Percentiles rank a stretch among this genome's conserved stretches.
Conservation (phyloP, 177 flowering plant species). For the Vitis hybrid region DNA sequence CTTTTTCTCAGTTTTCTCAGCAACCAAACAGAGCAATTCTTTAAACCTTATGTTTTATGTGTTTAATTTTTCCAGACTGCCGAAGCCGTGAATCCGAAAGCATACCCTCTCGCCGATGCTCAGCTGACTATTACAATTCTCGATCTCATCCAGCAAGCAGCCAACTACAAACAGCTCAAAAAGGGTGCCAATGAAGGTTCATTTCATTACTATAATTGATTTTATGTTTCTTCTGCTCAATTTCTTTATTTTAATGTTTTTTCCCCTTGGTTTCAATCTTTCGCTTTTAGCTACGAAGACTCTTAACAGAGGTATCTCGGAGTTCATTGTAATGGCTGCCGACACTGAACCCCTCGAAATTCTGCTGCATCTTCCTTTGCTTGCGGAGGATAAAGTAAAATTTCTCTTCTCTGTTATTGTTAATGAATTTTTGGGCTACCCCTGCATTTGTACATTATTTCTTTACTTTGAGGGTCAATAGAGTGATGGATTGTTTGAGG, state of each 20-base stretch:
- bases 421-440: too few relatives aligned
- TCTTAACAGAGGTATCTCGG: constrained; percentile 80
- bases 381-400: constrained; percentile 83
- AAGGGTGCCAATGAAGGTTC: constrained; percentile 88
- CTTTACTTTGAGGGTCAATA: too few relatives aligned
- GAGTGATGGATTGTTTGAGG: too few relatives aligned
- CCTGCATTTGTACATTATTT: too few relatives aligned
- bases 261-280: not conserved
- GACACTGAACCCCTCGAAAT: constrained; percentile 89
- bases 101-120: constrained; percentile 78
- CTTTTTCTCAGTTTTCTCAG: too few relatives aligned
- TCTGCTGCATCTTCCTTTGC: constrained; percentile 78
- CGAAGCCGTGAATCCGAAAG: constrained; percentile 75
- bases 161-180: constrained; percentile 73
- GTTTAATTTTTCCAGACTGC: constrained; percentile 34
- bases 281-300: constrained; percentile 70
- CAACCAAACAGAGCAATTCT: too few relatives aligned
- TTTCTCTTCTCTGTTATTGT: too few relatives aligned
- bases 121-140: constrained; percentile 55
- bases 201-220: too few relatives aligned
- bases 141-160: constrained; percentile 67
- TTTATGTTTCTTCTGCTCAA: too few relatives aligned
- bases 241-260: constrained; percentile 5
- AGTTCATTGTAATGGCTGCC: constrained; percentile 89
- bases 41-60: too few relatives aligned